Evolutionary conservation across 2,329 filamentous ascomycete species (phyloP), one percentile per base, ranked within the genome.

Genomic region (Triangularia setosa): DNA sequence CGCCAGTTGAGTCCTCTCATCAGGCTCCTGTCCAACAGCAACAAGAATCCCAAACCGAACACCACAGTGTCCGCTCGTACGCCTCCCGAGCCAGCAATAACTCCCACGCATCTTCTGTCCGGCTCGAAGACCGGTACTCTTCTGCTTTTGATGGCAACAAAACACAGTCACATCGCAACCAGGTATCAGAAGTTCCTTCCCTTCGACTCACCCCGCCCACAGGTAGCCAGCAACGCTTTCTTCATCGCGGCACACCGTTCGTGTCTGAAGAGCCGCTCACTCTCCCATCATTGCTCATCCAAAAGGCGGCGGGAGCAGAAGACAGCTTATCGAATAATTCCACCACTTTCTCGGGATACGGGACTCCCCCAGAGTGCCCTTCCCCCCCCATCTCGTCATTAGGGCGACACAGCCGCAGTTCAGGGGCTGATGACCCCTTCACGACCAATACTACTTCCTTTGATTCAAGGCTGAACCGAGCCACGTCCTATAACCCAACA

Each of bases 201-300:
- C 30, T 25, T 7, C 27, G 7, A 5, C n/a, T 23, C 40, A 58
- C 55, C 21, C 28, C 14, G 53, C 14, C 40, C 24, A 16, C 23
- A 44, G 59, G 25, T 4, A 23, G 21, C 59, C 48, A 28, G 14
- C 28, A 14, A 27, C 35, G 57, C 4, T 59, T 65, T 21, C 61
- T 66, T 7, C 62, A 72, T 7, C 69, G 69, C n/a, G 70, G 68
- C 0, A 65, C 68, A 5, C 74, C 75, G 0, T 75, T 73, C 61
- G 71, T 80, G 21, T 74, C 71, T 52, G 72, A 77, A 56, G 77
- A 81, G 65, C 76, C 79, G 6, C 69, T 80, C 35, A 75, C 75
- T 40, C 73, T 77, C 0, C 79, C 78, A 0, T 79, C 77, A 1
- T 78, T 77, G 4, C 72, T 40, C 73, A 66, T 66, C 35, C 54